A percentile compares a stretch with the other conserved stretches of the same genome.
Evolutionary conservation across 345 rosid species (phyloP).

Genomic region (Moricandia moricandioides): DNA sequence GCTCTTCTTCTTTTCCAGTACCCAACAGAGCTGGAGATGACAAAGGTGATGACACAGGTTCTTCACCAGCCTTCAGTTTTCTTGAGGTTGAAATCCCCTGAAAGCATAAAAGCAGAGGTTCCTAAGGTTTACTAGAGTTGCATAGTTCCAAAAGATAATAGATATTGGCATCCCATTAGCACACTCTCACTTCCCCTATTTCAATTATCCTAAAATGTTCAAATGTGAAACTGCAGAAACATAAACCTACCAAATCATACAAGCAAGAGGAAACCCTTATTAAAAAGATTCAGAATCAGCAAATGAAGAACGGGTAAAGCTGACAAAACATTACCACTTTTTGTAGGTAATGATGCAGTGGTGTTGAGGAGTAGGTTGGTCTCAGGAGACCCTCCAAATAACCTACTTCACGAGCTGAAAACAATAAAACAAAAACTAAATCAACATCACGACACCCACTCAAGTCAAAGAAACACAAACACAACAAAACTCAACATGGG

Average conservation of each 20-base stretch:
- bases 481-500: too few species aligned
- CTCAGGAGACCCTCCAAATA: constrained; percentile 43
- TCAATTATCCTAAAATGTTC: not conserved
- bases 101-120: constrained; percentile 14
- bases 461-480: too few species aligned
- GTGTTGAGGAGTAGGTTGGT: constrained; percentile 42
- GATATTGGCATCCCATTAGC: not conserved
- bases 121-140: not conserved
- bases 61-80: constrained; percentile 54
- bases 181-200: not conserved
- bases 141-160: not conserved
- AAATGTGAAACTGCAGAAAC: not conserved
- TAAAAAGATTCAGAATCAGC: not conserved
- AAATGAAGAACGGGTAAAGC: not conserved
- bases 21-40: constrained; percentile 53
- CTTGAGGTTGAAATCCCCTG: constrained; percentile 80
- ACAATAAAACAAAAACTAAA: not conserved
- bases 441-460: not conserved
- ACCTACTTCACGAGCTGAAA: constrained; percentile 44
- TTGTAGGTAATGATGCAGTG: constrained; percentile 66
- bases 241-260: not conserved
- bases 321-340: constrained; percentile 50
- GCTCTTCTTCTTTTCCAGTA: constrained; percentile 61
- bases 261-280: not conserved
- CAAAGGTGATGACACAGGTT: constrained; percentile 76